A percentile compares a stretch with the other conserved stretches of the same genome.
Conservation (phyloP, 1,139 yeast species). For the Yamadazyma sp. region DNA sequence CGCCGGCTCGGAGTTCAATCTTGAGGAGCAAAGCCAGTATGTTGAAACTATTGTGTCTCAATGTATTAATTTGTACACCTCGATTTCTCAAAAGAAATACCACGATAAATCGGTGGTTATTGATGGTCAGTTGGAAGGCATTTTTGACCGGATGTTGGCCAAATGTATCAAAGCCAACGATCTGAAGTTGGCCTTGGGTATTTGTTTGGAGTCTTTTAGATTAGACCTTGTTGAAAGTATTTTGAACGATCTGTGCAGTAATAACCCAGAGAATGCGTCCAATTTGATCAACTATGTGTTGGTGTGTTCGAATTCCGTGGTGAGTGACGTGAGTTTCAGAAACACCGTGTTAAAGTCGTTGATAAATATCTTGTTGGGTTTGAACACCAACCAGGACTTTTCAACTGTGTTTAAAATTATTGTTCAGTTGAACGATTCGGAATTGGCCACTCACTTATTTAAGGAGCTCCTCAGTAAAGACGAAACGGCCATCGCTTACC, state of each 20-base stretch:
- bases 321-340: conserved; percentile 62
- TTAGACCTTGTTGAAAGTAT: conserved; percentile 75
- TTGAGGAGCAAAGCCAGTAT: conserved; percentile 76
- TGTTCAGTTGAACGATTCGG: conserved; percentile 79
- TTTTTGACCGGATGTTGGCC: conserved; percentile 84
- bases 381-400: conserved; percentile 73
- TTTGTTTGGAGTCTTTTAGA: conserved; percentile 84
- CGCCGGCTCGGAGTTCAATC: conserved; percentile 79
- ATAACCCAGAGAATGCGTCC: conserved; percentile 46
- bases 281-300: conserved; percentile 71
- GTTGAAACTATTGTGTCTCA: conserved; percentile 92
- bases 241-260: conserved; percentile 45
- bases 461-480: conserved; percentile 50
- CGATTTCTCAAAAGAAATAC: conserved; percentile 57
- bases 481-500: conserved; percentile 67
- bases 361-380: conserved; percentile 57
- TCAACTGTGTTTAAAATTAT: conserved; percentile 79
- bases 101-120: conserved; percentile 40
- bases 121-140: conserved; percentile 61
- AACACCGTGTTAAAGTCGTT: conserved; percentile 60
- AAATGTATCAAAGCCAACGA: conserved; percentile 76
- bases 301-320: conserved; percentile 68
- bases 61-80: conserved; percentile 82
- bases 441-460: conserved; percentile 68
- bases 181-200: conserved; percentile 81